Evolutionary conservation across 2,329 filamentous ascomycete species (phyloP).

Genomic region (Cercospora citrullina): DNA sequence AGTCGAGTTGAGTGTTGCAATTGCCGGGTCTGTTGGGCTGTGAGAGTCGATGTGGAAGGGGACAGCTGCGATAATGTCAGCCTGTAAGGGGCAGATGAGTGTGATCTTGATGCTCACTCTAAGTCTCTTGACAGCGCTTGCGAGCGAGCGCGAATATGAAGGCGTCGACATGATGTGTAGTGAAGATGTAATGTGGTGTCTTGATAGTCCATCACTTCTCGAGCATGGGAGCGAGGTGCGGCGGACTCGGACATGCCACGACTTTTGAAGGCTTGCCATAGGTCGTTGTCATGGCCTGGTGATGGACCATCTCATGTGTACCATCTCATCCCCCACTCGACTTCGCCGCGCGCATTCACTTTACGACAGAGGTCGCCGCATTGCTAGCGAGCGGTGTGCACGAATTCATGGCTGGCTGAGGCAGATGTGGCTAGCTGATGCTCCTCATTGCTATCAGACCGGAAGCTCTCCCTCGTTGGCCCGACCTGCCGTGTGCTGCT

Average conservation of each 20-base stretch:
- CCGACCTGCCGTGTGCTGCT: no score
- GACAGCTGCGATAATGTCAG: conserved; percentile 28
- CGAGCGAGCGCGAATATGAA: conserved; percentile 46
- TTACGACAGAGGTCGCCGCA: no score
- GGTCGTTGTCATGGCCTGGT: no score
- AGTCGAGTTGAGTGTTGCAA: conserved; percentile 24
- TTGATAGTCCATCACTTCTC: neutral
- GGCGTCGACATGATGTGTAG: conserved; percentile 45
- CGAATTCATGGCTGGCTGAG: neutral
- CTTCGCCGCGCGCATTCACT: no score
- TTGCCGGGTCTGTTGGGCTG: conserved; percentile 18
- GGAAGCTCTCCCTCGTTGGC: no score
- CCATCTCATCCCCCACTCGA: no score
- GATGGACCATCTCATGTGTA: no score
- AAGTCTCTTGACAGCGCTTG: conserved; percentile 46
- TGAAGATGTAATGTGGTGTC: neutral
- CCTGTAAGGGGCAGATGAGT: neutral
- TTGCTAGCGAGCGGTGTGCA: neutral
- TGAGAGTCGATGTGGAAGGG: conserved; percentile 11
- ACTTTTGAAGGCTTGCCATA: neutral
- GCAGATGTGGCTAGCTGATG: no score
- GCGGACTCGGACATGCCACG: neutral
- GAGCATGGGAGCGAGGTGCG: neutral
- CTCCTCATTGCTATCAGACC: neutral
- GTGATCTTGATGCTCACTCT: conserved; percentile 37